Base-by-base conservation (phyloP, 139 green algal species). In the Closterium sp. region DNA sequence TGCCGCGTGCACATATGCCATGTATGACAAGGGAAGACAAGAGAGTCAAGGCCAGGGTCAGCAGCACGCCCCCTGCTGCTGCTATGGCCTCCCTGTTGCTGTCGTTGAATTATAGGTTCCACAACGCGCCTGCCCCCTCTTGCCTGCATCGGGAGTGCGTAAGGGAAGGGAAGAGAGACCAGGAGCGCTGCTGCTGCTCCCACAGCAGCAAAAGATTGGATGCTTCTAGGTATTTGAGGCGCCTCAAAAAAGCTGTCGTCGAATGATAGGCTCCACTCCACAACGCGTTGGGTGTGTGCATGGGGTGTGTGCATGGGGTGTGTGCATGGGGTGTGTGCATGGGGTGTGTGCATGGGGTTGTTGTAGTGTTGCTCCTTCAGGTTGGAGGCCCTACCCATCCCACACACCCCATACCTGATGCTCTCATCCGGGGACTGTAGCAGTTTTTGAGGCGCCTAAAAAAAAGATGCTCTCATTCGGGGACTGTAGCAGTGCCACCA, bases 51-150 rank as follows among this genome's bases (percentile, higher is more conserved):
- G 9, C 38, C 23, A 88, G 0, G 28, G 23, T 33, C 4, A 90
- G 5, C 1, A 90, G 12, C 4, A 3, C 84, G 1, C n/a, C 34
- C 10, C 85, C 33, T 30, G 85, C 90, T 31, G 84, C 90, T 23
- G 90, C 90, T 30, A 93, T 93, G 7, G 84, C 84, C 84, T 93
- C 84, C 84, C 90, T 43, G 64, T 91, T 91, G 23, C 34, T 19
- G 9, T 93, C 90, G 64, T 93, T 3, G 21, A 93, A 93, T 35
- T 85, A 86, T 9, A 93, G 87, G 34, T 90, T 93, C 90, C 90
- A 93, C 3, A 93, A 85, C 31, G 90, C 90, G 33, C 84, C 84
- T 34, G 90, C 90, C 19, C 85, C 84, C 84, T 93, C 84, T 83
- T 92, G 84, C 33, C 84, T 92, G 89, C 25, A 69, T 10, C 66